Evolutionary conservation across 768 basidiomycete genomes (phyloP), one percentile per base, ranked within the genome.

Genomic region (Tephrocybe sp.): DNA sequence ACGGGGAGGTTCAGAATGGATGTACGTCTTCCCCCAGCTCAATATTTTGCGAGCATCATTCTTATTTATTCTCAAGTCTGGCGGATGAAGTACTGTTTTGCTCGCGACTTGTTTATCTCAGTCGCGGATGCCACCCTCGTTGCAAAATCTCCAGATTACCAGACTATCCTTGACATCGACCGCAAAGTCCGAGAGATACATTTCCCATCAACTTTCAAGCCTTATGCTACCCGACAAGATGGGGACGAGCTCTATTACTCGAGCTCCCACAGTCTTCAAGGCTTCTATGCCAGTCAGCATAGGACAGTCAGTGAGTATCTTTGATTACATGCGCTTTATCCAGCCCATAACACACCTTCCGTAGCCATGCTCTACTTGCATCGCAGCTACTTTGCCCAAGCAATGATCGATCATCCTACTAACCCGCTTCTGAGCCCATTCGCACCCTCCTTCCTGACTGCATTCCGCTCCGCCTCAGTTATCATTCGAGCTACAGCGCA

Each of bases 331-430:
- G 17, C 8, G 12, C 44, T 14, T 42, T 7, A 28, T 36, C 15
- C 11, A 36, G 15, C 15, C 15, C 4, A 36, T 36, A 36, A 9
- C 34, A 15, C 15, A 4, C 26, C 15, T 10, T 12, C n/a, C 14
- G 52, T 51, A 77, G 78, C 74, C 3, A 76, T 83, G 77, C 55
- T 81, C 10, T 80, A 80, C 58, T 65, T 83, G 1, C 80, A 83
- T 55, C 65, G 80, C 41, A 79, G 78, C 54, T 83, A 78, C 67
- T 83, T 81, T 47, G 79, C 80, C 3, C 78, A 83, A 57, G 78
- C 80, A 4, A 73, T 83, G 69, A 68, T 81, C 8, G 79, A 80
- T 56, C 68, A 75, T 54, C 79, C 80, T 1, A 61, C 69, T 11
- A 81, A 81, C 57, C 81, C 81, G 1, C 67, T 82, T 23, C 65